These are phyloP conservation scores for Aspergillus bridgeri DNA, from an alignment of 495 filamentous ascomycete species.

Conservation along the genomic window DNA sequence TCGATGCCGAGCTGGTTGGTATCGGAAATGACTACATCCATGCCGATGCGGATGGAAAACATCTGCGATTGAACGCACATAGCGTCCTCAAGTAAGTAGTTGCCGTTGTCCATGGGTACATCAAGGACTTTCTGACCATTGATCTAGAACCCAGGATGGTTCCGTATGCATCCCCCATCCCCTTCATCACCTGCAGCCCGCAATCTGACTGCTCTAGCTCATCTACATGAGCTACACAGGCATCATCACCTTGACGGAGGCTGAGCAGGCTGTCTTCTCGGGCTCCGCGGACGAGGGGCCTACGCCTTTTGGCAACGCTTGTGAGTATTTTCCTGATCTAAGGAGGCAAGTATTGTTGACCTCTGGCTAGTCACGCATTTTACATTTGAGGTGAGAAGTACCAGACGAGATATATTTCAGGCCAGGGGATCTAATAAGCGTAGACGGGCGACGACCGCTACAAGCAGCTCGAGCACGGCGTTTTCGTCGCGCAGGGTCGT, in stretches of 20 bases:
- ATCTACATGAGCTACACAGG: conserved; percentile 53
- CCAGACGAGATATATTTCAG: background rate
- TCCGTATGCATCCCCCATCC: conserved; percentile 18
- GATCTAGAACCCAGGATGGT: conserved; percentile 25
- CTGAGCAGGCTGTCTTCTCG: conserved; percentile 38
- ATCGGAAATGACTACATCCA: conserved; percentile 52
- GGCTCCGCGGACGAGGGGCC: conserved; percentile 45
- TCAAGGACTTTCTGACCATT: background rate
- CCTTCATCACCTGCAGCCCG: background rate
- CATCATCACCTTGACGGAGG: conserved; percentile 34
- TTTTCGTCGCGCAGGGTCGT: conserved; percentile 52
- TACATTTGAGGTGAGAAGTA: conserved; percentile 43
- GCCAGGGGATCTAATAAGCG: background rate
- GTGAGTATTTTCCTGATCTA: conserved; percentile 36
- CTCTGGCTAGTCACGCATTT: conserved; percentile 44
- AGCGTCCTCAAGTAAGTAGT: conserved; percentile 36
- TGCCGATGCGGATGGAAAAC: conserved; percentile 42
- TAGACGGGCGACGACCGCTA: conserved; percentile 48
- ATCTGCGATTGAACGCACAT: conserved; percentile 51
- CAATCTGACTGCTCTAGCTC: conserved; percentile 18
- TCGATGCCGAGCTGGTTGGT: conserved; percentile 49
- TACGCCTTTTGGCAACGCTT: conserved; percentile 54
- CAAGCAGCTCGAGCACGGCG: conserved; percentile 47
- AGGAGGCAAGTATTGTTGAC: background rate
- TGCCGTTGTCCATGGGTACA: background rate